Percentiles rank a stretch among this genome's conserved stretches.
Evolutionary conservation across 73 alveolate species (phyloP).

Genomic region (Blepharisma stoltei): DNA sequence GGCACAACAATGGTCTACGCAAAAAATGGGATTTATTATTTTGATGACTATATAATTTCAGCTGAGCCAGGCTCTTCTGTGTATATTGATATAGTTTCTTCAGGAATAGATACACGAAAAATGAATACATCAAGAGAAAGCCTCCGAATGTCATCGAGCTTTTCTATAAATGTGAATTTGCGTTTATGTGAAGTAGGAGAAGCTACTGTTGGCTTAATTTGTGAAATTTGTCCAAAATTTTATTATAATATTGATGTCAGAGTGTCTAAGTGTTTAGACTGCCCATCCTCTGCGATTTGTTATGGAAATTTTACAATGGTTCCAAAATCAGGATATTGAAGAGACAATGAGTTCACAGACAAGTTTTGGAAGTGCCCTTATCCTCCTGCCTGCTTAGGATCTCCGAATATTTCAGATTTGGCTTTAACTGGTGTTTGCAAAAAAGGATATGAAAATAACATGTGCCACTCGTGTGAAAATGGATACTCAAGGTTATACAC

Average conservation of each 20-base stretch:
- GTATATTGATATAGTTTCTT: neutral
- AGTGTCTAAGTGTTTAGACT: constrained; percentile 28
- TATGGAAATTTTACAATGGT: constrained; percentile 24
- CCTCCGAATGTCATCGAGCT: neutral
- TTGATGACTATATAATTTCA: neutral
- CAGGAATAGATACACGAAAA: constrained; percentile 36
- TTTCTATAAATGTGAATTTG: neutral
- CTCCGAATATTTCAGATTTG: constrained; percentile 35
- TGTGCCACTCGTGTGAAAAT: constrained; percentile 63
- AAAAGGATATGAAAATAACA: constrained; percentile 56
- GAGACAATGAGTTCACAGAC: neutral
- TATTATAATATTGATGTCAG: neutral
- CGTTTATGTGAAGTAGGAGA: neutral
- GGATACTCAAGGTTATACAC: constrained; percentile 58
- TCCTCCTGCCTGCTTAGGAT: constrained; percentile 48
- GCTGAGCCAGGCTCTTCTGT: neutral
- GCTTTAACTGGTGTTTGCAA: constrained; percentile 59
- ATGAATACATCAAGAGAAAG: constrained; percentile 17
- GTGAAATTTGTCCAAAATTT: neutral
- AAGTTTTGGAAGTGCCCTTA: constrained; percentile 40
- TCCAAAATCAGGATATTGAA: constrained; percentile 26
- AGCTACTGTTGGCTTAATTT: neutral
- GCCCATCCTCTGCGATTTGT: neutral
- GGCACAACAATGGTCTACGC: neutral
- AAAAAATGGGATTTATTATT: neutral